Evolutionary conservation across 768 basidiomycete genomes (phyloP), one percentile per base, ranked within the genome.

Genomic region (Phaeotremella fagi): DNA sequence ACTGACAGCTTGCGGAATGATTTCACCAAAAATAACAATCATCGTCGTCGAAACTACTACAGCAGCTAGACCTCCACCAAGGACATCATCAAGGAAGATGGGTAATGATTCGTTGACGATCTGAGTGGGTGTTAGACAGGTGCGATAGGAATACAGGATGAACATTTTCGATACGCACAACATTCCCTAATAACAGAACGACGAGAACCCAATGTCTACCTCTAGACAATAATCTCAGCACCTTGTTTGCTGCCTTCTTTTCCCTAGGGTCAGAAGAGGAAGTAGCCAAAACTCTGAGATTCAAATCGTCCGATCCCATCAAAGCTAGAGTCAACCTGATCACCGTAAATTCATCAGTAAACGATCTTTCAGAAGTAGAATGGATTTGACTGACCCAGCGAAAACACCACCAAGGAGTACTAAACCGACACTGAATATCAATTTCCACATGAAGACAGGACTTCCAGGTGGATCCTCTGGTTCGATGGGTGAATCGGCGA

Each of bases 181-280:
- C 91, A 71, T 97, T 95, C 52, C 86, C 82, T 0, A 97, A 78
- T 1, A 98, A 80, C 1, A 98, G 79, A 6, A 90, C 91, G 47
- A 95, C 92, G 7, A 98, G 81, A 12, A 97, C 90, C 94, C 94
- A 91, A 73, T 91, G 89, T 2, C 88, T 81, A 0, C 88, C 86
- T 59, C 78, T 81, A 31, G 77, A 72, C 80, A 84, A 75, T 15
- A 84, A 70, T 25, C 64, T 72, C 28, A 83, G 68, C 1, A 84
- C 82, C 57, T 75, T 77, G 9, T 55, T 44, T 1, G 77, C 76
- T 16, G 76, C 61, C 43, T 61, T 66, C 62, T 82, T 80, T 73
- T 92, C 87, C 20, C 63, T 78, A 4, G 76, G 57, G 68, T 89
- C 80, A n/a, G 87, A 86, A 0, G 89, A 90, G 7, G 88, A 87